Percentiles rank a stretch among this genome's conserved stretches.
Conservation (phyloP, 768 basidiomycete genomes). For the Dacryopinax primogenitus region DNA sequence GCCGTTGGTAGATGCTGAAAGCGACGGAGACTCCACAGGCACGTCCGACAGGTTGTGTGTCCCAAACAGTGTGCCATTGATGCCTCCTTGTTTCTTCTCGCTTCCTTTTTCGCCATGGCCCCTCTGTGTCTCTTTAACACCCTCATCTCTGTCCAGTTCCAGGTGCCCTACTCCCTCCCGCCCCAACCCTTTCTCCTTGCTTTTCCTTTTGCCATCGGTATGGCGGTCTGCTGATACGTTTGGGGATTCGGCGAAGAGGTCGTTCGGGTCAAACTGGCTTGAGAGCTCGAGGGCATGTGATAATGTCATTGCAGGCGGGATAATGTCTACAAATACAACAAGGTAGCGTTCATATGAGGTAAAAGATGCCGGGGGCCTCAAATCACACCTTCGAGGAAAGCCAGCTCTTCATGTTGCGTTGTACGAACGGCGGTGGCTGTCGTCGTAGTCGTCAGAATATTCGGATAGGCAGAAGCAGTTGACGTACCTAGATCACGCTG, state of each 20-base stretch:
- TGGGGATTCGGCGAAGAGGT: slow-evolving; percentile 1
- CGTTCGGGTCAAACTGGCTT: slow-evolving; percentile 7
- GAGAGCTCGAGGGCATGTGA: slow-evolving; percentile 5
- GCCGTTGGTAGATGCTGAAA: background rate
- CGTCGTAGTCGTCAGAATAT: background rate
- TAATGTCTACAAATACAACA: slow-evolving; percentile 5
- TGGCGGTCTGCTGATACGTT: background rate
- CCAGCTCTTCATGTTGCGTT: slow-evolving; percentile 1
- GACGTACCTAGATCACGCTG: slow-evolving; percentile 63
- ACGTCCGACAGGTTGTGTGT: background rate
- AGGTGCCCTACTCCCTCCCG: background rate
- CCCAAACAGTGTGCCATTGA: background rate
- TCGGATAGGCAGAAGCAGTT: background rate
- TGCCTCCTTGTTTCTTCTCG: background rate
- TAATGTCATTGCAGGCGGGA: slow-evolving; percentile 7
- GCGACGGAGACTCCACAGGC: background rate
- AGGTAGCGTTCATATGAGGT: slow-evolving; percentile 6
- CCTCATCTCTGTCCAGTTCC: background rate
- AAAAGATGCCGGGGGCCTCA: background rate
- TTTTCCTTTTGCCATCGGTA: too few relatives aligned
- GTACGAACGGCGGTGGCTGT: background rate
- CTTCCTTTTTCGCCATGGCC: background rate
- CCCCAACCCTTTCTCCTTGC: background rate
- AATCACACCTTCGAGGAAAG: slow-evolving; percentile 9
- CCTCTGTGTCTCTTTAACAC: background rate